phyloP scores from a whole-genome alignment of 768 basidiomycete species.

The Arthromyces matolae region DNA sequence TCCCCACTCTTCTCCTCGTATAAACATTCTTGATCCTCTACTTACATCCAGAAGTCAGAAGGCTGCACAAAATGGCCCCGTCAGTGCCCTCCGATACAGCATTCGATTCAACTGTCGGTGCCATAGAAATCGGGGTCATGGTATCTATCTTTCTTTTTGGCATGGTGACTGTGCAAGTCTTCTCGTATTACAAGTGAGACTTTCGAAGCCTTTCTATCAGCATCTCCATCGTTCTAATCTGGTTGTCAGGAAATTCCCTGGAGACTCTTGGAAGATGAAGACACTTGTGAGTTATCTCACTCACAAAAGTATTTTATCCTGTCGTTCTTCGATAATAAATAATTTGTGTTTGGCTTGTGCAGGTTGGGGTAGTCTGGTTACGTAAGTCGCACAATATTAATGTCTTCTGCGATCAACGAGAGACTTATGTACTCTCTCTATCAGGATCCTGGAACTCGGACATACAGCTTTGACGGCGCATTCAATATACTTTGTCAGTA shows the following conservation, averaged over 20 bases:
- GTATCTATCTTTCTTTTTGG: constrained; percentile 6
- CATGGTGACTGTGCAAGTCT: background rate
- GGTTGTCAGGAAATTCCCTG: constrained; percentile 3
- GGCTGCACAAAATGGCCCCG: too few species aligned
- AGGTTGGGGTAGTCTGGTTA: constrained; percentile 14
- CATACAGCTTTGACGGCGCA: constrained; percentile 10
- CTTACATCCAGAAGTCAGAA: too few species aligned
- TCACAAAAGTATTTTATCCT: too few species aligned
- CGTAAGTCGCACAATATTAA: background rate
- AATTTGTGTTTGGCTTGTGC: background rate
- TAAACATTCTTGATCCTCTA: too few species aligned
- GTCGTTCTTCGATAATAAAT: background rate
- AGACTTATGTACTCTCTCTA: background rate
- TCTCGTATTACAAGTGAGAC: constrained; percentile 7
- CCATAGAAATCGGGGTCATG: constrained; percentile 1
- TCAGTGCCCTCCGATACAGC: background rate
- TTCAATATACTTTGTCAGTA: constrained; percentile 8
- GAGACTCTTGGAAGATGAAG: constrained; percentile 6
- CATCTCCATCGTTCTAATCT: background rate
- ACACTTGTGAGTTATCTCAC: constrained; percentile 12
- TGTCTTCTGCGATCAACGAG: background rate
- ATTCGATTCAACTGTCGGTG: background rate
- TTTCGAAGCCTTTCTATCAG: background rate
- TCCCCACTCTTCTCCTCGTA: too few species aligned
- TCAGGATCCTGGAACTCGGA: constrained; percentile 9